Percentiles rank a stretch among this genome's conserved stretches.
Conservation (phyloP, 352 stramenopile species). For the Phytophthora colocasiae region DNA sequence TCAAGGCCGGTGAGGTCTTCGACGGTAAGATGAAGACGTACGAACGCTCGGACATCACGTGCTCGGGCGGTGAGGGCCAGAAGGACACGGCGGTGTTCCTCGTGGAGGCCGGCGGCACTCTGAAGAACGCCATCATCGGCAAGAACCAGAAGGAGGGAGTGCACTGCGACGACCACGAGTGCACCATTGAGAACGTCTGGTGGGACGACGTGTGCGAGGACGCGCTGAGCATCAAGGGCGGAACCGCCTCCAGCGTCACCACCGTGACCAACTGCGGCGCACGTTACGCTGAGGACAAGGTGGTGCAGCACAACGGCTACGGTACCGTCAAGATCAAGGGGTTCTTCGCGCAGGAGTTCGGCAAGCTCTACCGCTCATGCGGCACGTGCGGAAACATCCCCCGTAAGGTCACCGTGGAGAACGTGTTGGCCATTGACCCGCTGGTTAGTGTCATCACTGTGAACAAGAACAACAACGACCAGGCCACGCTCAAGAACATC, state of each 20-base stretch:
- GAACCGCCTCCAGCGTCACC: constrained; percentile 21
- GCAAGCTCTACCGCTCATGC: neutral
- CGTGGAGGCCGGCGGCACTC: neutral
- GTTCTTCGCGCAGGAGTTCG: neutral
- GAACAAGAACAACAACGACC: constrained; percentile 35
- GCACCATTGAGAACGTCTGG: neutral
- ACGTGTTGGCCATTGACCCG: constrained; percentile 27
- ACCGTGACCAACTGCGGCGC: constrained; percentile 42
- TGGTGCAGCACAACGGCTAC: constrained; percentile 23
- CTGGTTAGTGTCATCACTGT: constrained; percentile 28
- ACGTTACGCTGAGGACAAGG: constrained; percentile 48
- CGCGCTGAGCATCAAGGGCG: constrained; percentile 10
- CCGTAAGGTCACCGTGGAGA: constrained; percentile 35
- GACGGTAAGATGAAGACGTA: neutral
- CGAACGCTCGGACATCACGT: constrained; percentile 1
- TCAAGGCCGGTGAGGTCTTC: neutral
- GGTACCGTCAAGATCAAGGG: neutral
- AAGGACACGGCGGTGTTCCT: neutral
- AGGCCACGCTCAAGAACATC: constrained; percentile 34
- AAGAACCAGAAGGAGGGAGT: neutral
- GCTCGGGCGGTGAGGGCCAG: neutral
- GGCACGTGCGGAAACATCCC: constrained; percentile 2
- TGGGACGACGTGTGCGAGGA: constrained; percentile 1
- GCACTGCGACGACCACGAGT: constrained; percentile 1
- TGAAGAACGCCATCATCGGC: constrained; percentile 1